Evolutionary conservation across 768 basidiomycete species (phyloP).

Genomic region (Leccinum rimulosum): DNA sequence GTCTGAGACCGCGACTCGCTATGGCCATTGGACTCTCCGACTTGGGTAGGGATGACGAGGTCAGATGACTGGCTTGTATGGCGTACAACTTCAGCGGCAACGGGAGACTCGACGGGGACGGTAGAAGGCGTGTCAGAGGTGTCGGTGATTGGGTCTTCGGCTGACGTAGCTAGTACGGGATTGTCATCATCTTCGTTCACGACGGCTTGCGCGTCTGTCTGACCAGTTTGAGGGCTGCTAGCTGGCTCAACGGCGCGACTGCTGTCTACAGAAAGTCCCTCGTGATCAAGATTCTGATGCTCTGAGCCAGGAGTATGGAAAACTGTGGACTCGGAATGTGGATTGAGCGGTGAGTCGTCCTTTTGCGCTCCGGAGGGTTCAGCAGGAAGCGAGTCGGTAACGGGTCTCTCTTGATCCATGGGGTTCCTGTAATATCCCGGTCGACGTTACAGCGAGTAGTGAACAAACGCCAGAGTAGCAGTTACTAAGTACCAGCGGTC

Average conservation of each 20-base stretch:
- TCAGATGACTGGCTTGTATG: slow-evolving; percentile 7
- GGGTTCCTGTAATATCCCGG: not conserved
- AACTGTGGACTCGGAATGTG: slow-evolving; percentile 6
- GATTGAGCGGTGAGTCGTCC: slow-evolving; percentile 4
- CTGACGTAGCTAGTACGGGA: slow-evolving; percentile 1
- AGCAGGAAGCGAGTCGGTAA: slow-evolving; percentile 2
- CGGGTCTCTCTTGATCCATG: slow-evolving; percentile 21
- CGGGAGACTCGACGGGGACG: slow-evolving; percentile 1
- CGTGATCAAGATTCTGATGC: not conserved
- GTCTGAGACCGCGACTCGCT: slow-evolving; percentile 17
- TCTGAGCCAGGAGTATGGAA: slow-evolving; percentile 2
- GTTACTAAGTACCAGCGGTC: not conserved
- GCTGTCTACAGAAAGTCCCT: not conserved
- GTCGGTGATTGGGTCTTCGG: not conserved
- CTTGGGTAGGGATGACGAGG: slow-evolving; percentile 6
- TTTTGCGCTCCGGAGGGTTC: slow-evolving; percentile 5
- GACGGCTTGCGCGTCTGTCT: slow-evolving; percentile 2
- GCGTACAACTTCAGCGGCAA: slow-evolving; percentile 3
- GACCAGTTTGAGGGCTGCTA: not conserved
- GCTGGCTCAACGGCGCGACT: not conserved
- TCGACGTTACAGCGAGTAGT: not conserved
- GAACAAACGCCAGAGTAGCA: not conserved
- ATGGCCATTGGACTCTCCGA: slow-evolving; percentile 14
- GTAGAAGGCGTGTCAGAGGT: slow-evolving; percentile 9
- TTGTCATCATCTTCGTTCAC: not conserved